Percentiles rank a stretch among this genome's conserved stretches.
Conservation (phyloP, 2,329 filamentous ascomycete genomes). For the Fusarium coicis region DNA sequence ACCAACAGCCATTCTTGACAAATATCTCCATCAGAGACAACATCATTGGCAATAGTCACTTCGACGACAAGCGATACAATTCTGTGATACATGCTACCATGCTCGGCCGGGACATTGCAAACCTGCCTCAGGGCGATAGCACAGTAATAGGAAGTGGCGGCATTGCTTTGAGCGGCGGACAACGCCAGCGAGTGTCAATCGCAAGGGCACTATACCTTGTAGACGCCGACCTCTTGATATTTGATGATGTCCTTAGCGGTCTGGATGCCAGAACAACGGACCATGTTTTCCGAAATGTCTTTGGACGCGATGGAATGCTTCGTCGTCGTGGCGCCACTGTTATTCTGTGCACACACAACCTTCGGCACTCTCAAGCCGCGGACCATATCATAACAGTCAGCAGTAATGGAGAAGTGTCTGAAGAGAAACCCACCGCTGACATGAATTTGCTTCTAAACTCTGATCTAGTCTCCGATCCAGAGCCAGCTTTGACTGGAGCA, state of each 20-base stretch:
- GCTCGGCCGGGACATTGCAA: slow-evolving; percentile 45
- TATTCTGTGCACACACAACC: slow-evolving; percentile 51
- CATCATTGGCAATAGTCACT: slow-evolving; percentile 48
- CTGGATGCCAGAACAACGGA: slow-evolving; percentile 57
- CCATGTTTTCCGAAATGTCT: slow-evolving; percentile 54
- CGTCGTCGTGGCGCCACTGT: slow-evolving; percentile 52
- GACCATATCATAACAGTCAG: not conserved
- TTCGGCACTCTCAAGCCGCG: slow-evolving; percentile 10
- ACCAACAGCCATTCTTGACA: slow-evolving; percentile 47
- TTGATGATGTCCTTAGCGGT: slow-evolving; percentile 59
- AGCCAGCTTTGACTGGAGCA: not conserved
- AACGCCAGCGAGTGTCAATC: slow-evolving; percentile 51
- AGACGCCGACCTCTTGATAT: slow-evolving; percentile 51
- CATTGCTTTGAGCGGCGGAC: slow-evolving; percentile 55
- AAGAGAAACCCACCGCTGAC: not conserved
- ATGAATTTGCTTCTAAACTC: not conserved
- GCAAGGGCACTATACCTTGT: slow-evolving; percentile 57
- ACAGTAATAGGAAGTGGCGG: slow-evolving; percentile 54
- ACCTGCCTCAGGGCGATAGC: slow-evolving; percentile 49
- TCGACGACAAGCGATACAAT: slow-evolving; percentile 46
- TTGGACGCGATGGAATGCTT: slow-evolving; percentile 55
- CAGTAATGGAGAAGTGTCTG: not conserved
- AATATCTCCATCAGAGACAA: slow-evolving; percentile 51
- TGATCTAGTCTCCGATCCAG: not conserved
- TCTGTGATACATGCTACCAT: slow-evolving; percentile 48